Conservation (phyloP, 2,329 filamentous ascomycete genomes). For the Cordyceps militaris region DNA sequence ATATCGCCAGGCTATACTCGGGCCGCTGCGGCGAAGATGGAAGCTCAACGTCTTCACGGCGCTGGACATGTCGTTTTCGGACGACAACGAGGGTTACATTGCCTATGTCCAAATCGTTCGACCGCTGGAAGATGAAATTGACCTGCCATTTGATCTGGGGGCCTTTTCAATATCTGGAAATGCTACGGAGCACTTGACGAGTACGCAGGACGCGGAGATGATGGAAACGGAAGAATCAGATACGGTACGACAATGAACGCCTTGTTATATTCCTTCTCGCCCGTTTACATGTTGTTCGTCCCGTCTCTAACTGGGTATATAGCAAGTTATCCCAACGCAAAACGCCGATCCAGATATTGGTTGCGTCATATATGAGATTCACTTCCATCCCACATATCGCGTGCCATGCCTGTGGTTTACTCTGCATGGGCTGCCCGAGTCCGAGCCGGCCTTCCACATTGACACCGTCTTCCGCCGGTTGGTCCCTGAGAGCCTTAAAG, state of each 20-base stretch:
- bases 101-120: slow-evolving; percentile 52
- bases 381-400: slow-evolving; percentile 67
- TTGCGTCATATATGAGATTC: slow-evolving; percentile 63
- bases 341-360: slow-evolving; percentile 28
- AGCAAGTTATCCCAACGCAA: slow-evolving; percentile 35
- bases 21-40: slow-evolving; percentile 46
- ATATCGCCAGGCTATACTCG: slow-evolving; percentile 53
- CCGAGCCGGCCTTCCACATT: slow-evolving; percentile 52
- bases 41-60: slow-evolving; percentile 47
- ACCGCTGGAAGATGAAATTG: slow-evolving; percentile 41
- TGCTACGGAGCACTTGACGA: slow-evolving; percentile 15
- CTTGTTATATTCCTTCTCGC: slow-evolving; percentile 3
- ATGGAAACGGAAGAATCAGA: slow-evolving; percentile 45
- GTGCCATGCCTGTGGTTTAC: slow-evolving; percentile 72
- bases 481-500: slow-evolving; percentile 59
- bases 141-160: slow-evolving; percentile 40
- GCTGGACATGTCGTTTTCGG: slow-evolving; percentile 37
- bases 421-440: slow-evolving; percentile 49
- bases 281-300: neutral
- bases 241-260: slow-evolving; percentile 31
- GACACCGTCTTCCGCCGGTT: slow-evolving; percentile 65
- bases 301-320: slow-evolving; percentile 18
- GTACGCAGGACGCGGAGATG: slow-evolving; percentile 38
- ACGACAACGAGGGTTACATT: slow-evolving; percentile 34
- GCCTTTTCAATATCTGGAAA: slow-evolving; percentile 36